Evolutionary conservation across 768 basidiomycete genomes (phyloP), one percentile per base, ranked within the genome.

Genomic region (Leccinum subgranulosum): DNA sequence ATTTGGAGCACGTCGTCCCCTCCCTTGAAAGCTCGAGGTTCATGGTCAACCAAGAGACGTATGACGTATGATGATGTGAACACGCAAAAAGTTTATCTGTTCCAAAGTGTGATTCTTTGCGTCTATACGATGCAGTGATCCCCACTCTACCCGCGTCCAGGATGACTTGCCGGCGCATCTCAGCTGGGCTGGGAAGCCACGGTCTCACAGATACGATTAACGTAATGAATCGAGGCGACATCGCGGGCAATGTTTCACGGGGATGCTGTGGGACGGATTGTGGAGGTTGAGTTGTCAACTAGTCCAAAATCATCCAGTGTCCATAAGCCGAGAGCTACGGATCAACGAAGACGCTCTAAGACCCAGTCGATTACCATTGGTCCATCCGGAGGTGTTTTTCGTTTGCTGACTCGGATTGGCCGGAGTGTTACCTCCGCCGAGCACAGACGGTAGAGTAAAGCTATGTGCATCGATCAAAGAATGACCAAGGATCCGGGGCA

Each of bases 161-260:
- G 56, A 46, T 55, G 41, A 54, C 49, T 66, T 46, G 31, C 50
- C 33, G 48, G 55, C 54, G 65, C 56, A 53, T 59, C 41, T 56
- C 31, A 51, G 43, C 48, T 41, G 4, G 45, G 25, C 23, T 43
- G 41, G 46, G 49, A 34, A 15, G 39, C 33, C 7, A 41, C 8
- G 41, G 34, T 52, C 46, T 53, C 54, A 36, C 47, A 43, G 33
- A 29, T n/a, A 11, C 19, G 41, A 19, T 25, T 43, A 31, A 65
- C 65, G 65, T 65, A 60, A 65, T 17, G 4, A 9, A 39, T 19
- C 23, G 45, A 31, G 51, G 45, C 14, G 7, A 27, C 25, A 9
- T 27, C 36, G 23, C 25, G 45, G 36, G n/a, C 25, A 46, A 11
- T 19, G 31, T 53, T 51, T 61, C 51, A 43, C 11, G 27, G 23